Percentiles rank a stretch among this genome's conserved stretches.
phyloP scores from a whole-genome alignment of 2,329 filamentous ascomycete genomes.

The Fusarium hostae region DNA sequence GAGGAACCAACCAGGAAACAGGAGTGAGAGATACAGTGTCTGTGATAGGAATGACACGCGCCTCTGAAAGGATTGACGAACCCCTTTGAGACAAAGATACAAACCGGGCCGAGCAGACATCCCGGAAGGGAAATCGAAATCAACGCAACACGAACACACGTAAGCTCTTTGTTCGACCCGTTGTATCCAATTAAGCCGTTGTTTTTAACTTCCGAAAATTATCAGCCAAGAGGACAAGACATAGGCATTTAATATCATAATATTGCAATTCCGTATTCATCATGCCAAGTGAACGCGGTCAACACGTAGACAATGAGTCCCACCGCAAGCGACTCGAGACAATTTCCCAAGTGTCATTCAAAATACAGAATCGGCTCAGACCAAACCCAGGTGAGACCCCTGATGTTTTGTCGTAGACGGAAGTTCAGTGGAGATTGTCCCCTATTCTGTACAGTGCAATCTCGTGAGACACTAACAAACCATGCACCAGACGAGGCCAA shows the following conservation, averaged over 20 bases:
- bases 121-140: slow-evolving; percentile 15
- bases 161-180: slow-evolving; percentile 22
- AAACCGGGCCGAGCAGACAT: slow-evolving; percentile 28
- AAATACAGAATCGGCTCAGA: slow-evolving; percentile 15
- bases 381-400: slow-evolving; percentile 29
- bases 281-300: slow-evolving; percentile 18
- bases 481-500: background rate
- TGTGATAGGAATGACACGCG: slow-evolving; percentile 24
- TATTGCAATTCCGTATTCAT: slow-evolving; percentile 15
- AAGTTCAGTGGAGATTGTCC: slow-evolving; percentile 45
- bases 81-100: slow-evolving; percentile 23
- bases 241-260: slow-evolving; percentile 1
- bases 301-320: slow-evolving; percentile 1
- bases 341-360: slow-evolving; percentile 37
- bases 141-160: slow-evolving; percentile 22
- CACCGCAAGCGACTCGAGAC: slow-evolving; percentile 29
- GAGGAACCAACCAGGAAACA: slow-evolving; percentile 32
- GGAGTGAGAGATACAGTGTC: slow-evolving; percentile 38
- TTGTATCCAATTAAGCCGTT: background rate
- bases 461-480: slow-evolving; percentile 17
- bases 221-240: slow-evolving; percentile 22
- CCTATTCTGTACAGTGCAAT: slow-evolving; percentile 43
- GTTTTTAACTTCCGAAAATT: background rate
- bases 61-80: slow-evolving; percentile 8
- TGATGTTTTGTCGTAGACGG: slow-evolving; percentile 30